These are phyloP conservation scores for Phaffomyces opuntiae DNA, from an alignment of 805 yeast species.

Conservation along the genomic window DNA sequence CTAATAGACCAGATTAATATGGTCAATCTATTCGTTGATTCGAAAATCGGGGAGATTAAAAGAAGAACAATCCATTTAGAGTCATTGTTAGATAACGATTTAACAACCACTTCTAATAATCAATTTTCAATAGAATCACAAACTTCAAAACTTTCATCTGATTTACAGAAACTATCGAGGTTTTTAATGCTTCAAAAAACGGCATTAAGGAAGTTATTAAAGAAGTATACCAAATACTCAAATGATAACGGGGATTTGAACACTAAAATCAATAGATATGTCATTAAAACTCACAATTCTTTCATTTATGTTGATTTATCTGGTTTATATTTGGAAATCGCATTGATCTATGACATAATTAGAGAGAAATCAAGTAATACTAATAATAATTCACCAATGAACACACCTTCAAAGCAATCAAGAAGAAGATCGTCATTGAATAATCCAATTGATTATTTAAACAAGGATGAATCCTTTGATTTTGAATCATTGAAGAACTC, in stretches of 20 bases:
- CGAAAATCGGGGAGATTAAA: conserved; percentile 64
- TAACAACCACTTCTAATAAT: no score
- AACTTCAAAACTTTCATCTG: conserved; percentile 32
- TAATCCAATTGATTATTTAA: conserved; percentile 13
- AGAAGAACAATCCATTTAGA: conserved; percentile 38
- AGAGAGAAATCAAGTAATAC: conserved; percentile 18
- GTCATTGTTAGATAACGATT: conserved; percentile 21
- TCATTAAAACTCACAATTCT: conserved; percentile 41
- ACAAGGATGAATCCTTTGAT: conserved; percentile 27
- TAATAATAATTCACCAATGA: neutral
- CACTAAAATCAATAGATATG: conserved; percentile 24
- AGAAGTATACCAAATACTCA: conserved; percentile 53
- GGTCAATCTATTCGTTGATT: conserved; percentile 51
- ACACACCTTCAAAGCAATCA: conserved; percentile 1
- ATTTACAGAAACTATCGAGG: conserved; percentile 59
- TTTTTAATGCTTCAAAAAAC: conserved; percentile 69
- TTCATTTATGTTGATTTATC: conserved; percentile 57
- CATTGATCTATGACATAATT: conserved; percentile 45
- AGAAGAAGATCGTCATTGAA: conserved; percentile 11
- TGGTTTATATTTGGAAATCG: conserved; percentile 52
- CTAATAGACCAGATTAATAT: conserved; percentile 55
- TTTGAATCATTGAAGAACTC: conserved; percentile 30
- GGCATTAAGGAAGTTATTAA: conserved; percentile 64
- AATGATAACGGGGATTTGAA: conserved; percentile 23
- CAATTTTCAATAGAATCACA: neutral